phyloP scores from a whole-genome alignment of 257 asterid genomes.

The Plantago ovata region DNA sequence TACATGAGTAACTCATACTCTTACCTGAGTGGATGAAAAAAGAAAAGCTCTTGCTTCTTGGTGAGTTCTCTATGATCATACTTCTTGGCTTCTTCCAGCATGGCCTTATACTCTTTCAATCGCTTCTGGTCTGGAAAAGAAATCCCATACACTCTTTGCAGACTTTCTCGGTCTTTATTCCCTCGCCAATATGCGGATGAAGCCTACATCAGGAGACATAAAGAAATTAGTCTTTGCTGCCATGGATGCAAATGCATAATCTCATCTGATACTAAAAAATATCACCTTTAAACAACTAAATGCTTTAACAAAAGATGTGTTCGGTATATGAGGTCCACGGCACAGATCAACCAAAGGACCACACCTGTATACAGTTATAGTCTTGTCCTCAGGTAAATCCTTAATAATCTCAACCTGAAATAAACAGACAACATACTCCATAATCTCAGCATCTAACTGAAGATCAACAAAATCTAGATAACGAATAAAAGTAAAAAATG shows the following conservation, averaged over 20 bases:
- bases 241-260: constrained; percentile 14
- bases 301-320: constrained; percentile 91
- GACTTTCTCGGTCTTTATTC: constrained; percentile 89
- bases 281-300: constrained; percentile 86
- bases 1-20: constrained; percentile 16
- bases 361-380: constrained; percentile 93
- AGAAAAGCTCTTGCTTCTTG: constrained; percentile 98
- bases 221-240: constrained; percentile 2
- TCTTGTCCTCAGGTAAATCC: constrained; percentile 89
- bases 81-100: constrained; percentile 96
- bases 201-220: constrained; percentile 46
- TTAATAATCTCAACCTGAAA: constrained; percentile 83
- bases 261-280: constrained; percentile 1
- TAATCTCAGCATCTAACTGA: background rate
- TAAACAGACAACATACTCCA: constrained; percentile 18
- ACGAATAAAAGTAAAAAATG: background rate
- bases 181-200: constrained; percentile 99
- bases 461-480: background rate
- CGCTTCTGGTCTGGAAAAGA: constrained; percentile 89
- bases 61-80: constrained; percentile 95
- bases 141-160: constrained; percentile 98
- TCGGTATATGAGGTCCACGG: constrained; percentile 99
- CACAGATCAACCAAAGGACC: constrained; percentile 98
- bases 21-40: constrained; percentile 92
- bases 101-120: constrained; percentile 79